Base-by-base conservation (phyloP, 306 rosid genomes). In the Malus sieversii region DNA sequence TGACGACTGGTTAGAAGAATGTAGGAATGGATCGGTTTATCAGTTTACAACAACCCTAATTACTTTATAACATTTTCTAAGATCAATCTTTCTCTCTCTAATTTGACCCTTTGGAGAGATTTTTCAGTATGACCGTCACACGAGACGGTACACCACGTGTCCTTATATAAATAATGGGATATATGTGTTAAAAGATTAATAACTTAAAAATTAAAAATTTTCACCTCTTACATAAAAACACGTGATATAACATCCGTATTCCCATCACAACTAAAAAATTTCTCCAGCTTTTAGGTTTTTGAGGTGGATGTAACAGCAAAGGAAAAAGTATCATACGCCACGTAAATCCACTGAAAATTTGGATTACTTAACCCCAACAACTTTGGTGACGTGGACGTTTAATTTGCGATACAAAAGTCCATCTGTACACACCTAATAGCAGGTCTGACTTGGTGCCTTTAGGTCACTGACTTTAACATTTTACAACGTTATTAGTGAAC, bases 301-400 rank as follows among this genome's bases (percentile, higher is more conserved):
- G 20, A 63, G 89, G 94, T 87, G 71, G 97, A 86, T 88, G 79
- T 70, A 87, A 75, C 86, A 3, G 84, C 72, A 87, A 80, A 68
- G 85, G 86, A 84, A 73, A 77, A 42, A 68, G 81, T 75, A 79
- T 68, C 73, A 86, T 76, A 89, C 81, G 91, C 74, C 75, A 87
- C 75, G 85, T 72, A 85, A 78, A 67, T 51, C 71, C 14, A 27
- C 59, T 60, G 25, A 29, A 14, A 59, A 27, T 32, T 78, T 84
- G 73, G 97, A 86, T 92, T 40, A 86, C 95, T 90, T 84, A 88
- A 88, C 93, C 74, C 75, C 95, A 85, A 82, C 97, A 75, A 94
- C 85, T 76, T 20, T 9, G 55, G 22, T 66, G 60, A 62, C n/a
- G 46, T 16, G 29, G 27, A 5, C 13, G 25, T 42, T 66, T 38